Evolutionary conservation across 371 early-diverging fungal genomes (phyloP), one percentile per base, ranked within the genome.

Genomic region (Cokeromyces recurvatus): DNA sequence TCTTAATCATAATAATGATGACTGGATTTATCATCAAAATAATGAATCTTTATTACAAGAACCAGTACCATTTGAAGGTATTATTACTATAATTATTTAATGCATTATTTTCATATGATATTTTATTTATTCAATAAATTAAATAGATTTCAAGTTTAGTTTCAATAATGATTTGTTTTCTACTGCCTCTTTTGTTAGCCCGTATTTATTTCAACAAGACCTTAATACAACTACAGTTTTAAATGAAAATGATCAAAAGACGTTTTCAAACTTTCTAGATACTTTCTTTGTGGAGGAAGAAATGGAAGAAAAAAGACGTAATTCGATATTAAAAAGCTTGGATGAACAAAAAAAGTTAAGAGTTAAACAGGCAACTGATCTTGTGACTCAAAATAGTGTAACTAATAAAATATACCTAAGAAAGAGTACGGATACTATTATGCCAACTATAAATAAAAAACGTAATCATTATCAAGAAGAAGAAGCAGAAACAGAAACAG

Each of bases 251-350:
- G 76, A 75, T 36, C 71, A 71, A 43, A 59, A 51, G 17, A 50
- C 60, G 1, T 71, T 75, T 44, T 62, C 67, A n/a, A 56, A 55
- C 14, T 75, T 75, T 32, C 38, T 75, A 31, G 76, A 75, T 51
- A 51, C 66, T 2, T 63, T 75, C 42, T 66, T 64, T 38, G 47
- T 66, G 48, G 75, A 74, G 21, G 57, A 53, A 27, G 65, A 73
- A 34, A 35, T 15, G 22, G 68, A 63, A 34, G 64, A 62, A 40
- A 49, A 27, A 11, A 43, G 61, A 17, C 54, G 60, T 7, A 38
- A 32, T 25, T 60, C 59, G 2, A 60, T 68, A 14, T 31, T 61
- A 19, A 55, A 57, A 22, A 56, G 62, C 7, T 32, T 61, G 29
- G 64, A 64, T 40, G 56, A 58, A 29, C 68, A 61, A 29, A 63